Evolutionary conservation across 192 early-diverging fungal genomes (phyloP).

Genomic region (Globomyces pollinis-pini): DNA sequence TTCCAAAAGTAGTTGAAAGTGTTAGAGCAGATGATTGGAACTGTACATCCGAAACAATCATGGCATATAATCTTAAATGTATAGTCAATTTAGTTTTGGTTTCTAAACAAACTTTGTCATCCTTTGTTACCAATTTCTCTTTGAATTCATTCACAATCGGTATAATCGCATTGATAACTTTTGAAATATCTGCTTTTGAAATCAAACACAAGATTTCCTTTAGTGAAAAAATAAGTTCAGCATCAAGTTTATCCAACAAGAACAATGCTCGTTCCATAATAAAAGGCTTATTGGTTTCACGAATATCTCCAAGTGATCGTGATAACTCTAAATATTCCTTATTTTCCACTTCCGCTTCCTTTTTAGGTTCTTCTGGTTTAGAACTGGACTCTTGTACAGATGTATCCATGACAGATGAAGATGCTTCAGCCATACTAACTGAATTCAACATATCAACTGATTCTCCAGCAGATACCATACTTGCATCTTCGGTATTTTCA

Average conservation of each 20-base stretch:
- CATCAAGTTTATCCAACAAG: constrained; percentile 50
- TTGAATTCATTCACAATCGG: background rate
- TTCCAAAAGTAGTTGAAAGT: too few species aligned
- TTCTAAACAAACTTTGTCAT: background rate
- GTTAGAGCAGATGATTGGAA: background rate
- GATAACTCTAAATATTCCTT: constrained; percentile 5
- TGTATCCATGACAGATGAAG: too few species aligned
- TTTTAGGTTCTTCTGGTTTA: too few species aligned
- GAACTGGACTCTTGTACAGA: too few species aligned
- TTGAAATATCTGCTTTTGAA: constrained; percentile 37
- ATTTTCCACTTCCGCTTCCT: too few species aligned
- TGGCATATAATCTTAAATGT: background rate
- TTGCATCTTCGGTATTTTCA: too few species aligned
- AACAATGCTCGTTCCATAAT: too few species aligned
- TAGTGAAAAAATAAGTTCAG: constrained; percentile 51
- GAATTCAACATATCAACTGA: too few species aligned
- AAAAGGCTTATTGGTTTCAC: too few species aligned
- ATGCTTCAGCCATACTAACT: too few species aligned
- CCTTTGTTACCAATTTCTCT: background rate
- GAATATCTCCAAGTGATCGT: background rate
- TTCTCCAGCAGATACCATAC: too few species aligned
- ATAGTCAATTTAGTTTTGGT: background rate
- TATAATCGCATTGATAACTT: constrained; percentile 19
- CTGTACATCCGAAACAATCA: background rate
- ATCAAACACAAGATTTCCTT: constrained; percentile 57